These are phyloP conservation scores for Scopulariopsis brevicaulis DNA, from an alignment of 2,329 filamentous ascomycete genomes.

Conservation along the genomic window DNA sequence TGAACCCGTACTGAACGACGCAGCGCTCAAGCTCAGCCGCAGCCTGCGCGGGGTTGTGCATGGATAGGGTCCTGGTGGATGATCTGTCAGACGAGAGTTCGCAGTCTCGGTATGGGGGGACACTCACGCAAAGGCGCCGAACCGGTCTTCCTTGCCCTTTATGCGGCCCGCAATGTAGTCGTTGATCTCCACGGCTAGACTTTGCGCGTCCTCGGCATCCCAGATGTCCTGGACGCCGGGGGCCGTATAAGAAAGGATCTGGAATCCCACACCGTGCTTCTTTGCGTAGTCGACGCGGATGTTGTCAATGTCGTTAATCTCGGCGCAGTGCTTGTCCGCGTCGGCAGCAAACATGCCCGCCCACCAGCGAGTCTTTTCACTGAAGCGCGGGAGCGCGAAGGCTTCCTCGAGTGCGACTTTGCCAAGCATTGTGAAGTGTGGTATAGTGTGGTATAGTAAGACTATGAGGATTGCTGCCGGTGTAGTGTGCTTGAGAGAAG, in stretches of 20 bases:
- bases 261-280: constrained; percentile 34
- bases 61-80: constrained; percentile 26
- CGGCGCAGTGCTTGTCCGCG: constrained; percentile 41
- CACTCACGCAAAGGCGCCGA: constrained; percentile 31
- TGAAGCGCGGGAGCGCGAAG: constrained; percentile 46
- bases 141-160: constrained; percentile 23
- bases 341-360: constrained; percentile 48
- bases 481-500: not conserved
- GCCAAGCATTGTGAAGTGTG: constrained; percentile 33
- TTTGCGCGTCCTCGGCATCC: constrained; percentile 27
- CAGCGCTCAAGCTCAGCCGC: constrained; percentile 37
- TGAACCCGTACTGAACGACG: constrained; percentile 47
- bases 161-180: constrained; percentile 26
- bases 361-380: constrained; percentile 50
- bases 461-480: too few species aligned
- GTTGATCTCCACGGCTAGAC: constrained; percentile 28
- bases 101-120: not conserved
- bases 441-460: too few species aligned
- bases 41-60: constrained; percentile 40
- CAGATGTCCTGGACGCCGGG: constrained; percentile 34
- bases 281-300: constrained; percentile 30
- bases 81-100: not conserved
- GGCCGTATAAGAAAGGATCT: constrained; percentile 34
- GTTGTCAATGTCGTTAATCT: constrained; percentile 33
- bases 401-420: constrained; percentile 53